Percentiles rank a stretch among this genome's conserved stretches.
Conservation (phyloP, 2,329 filamentous ascomycete genomes). For the Aspergillus amoenus region DNA sequence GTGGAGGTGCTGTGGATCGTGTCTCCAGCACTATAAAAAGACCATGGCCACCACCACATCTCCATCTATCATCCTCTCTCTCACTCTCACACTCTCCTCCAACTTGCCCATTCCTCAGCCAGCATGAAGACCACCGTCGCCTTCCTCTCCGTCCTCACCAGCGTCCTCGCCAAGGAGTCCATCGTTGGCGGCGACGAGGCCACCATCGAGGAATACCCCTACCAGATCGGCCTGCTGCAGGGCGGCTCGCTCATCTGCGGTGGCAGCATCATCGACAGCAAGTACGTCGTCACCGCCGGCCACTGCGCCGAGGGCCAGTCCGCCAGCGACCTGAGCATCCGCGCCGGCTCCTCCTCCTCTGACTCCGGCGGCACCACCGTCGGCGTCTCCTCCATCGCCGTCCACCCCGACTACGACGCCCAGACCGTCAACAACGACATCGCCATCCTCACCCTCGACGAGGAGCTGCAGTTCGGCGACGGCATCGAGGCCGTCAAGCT, state of each 20-base stretch:
- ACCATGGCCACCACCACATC: background rate
- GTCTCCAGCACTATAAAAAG: background rate
- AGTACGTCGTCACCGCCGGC: conserved; percentile 7
- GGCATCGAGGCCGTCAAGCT: conserved; percentile 51
- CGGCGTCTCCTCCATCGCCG: background rate
- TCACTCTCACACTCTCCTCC: background rate
- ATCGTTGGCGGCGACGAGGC: conserved; percentile 10
- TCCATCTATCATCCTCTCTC: background rate
- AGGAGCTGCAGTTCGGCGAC: background rate
- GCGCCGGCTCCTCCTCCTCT: background rate
- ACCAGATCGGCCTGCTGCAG: conserved; percentile 8
- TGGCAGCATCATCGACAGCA: conserved; percentile 3
- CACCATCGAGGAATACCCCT: conserved; percentile 6
- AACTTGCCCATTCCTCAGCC: too few relatives aligned
- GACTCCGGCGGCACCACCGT: background rate
- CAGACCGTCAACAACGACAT: conserved; percentile 3
- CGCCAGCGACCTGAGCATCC: conserved; percentile 3
- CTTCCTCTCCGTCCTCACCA: background rate
- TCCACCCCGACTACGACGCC: conserved; percentile 7
- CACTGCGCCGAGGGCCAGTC: conserved; percentile 6
- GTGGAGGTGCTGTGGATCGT: background rate
- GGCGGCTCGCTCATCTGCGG: conserved; percentile 3
- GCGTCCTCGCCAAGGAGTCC: background rate
- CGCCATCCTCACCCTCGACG: background rate
- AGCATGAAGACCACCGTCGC: background rate